A percentile compares a stretch with the other conserved stretches of the same genome.
phyloP scores from a whole-genome alignment of 2,329 filamentous ascomycete genomes.

The Monilinia laxa region DNA sequence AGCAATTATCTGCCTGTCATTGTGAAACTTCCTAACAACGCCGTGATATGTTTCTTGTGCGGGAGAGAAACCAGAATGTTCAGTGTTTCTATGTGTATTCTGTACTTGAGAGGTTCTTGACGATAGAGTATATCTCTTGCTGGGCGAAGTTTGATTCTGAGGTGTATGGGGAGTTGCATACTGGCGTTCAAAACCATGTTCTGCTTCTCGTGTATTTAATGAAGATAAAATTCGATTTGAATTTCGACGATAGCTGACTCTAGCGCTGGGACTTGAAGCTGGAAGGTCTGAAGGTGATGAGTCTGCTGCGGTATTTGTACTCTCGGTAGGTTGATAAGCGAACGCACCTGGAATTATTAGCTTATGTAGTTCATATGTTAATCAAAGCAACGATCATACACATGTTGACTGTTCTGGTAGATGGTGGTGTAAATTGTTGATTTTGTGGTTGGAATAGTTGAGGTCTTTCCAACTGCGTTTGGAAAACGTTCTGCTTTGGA shows the following conservation, averaged over 20 bases:
- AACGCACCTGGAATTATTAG: constrained; percentile 33
- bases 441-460: constrained; percentile 33
- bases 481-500: constrained; percentile 24
- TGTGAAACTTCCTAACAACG: background rate
- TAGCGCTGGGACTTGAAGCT: constrained; percentile 36
- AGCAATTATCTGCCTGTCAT: constrained; percentile 25
- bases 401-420: constrained; percentile 25
- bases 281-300: constrained; percentile 32
- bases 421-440: constrained; percentile 37
- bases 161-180: constrained; percentile 14
- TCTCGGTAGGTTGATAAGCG: constrained; percentile 27
- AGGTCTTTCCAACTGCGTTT: constrained; percentile 25
- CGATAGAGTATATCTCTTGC: background rate
- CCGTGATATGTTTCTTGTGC: background rate
- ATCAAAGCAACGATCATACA: constrained; percentile 27
- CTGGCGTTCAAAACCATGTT: background rate
- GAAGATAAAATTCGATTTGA: constrained; percentile 21
- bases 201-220: background rate
- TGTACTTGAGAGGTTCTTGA: background rate
- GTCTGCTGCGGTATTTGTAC: constrained; percentile 14
- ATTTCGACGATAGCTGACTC: constrained; percentile 34
- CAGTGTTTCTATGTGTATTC: background rate
- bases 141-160: constrained; percentile 14
- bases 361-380: background rate
- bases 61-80: background rate